Base-by-base conservation (phyloP, 1,284 basidiomycete genomes). In the Athelia sp. region DNA sequence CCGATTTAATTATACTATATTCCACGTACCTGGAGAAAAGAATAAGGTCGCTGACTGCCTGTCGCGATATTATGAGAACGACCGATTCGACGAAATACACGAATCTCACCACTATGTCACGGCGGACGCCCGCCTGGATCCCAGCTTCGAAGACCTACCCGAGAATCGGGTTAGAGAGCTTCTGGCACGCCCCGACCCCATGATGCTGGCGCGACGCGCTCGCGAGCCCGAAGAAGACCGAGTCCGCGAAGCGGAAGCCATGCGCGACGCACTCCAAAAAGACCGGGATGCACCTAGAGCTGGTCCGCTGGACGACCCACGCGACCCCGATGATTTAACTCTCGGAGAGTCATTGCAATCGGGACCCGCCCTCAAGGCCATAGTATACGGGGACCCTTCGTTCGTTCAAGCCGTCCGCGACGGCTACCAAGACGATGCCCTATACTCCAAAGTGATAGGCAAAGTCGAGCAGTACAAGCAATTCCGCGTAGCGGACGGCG, bases 31-130 rank as follows among this genome's bases (percentile, higher is more conserved):
- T 2, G 63, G 68, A 0, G 46, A 52, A 8, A 55, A 62, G 1
- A 69, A 71, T 47, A 56, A 65, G 3, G 46, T 69, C 0, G 56
- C 64, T 0, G 65, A 70, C 49, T 61, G 62, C 2, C 50, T 69
- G 10, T 70, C 64, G 0, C 48, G 58, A 0, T 47, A 9, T 54
- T 55, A n/a, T 18, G 62, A 57, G 0, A 62, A 56, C 17, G 56
- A 58, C 0, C 34, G 58, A 2, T 50, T 55, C n/a, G 1, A 38
- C 44, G 1, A 34, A 10, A 4, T 42, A 46, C 24, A 10, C 19
- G 17, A 31, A 22, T 49, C 34, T 15, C 2, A 22, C 18, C n/a
- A 35, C 50, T 43, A 46, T 13, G 32, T 13, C 11, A 35, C 11
- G 13, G 56, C 58, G 0, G 62, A 68, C 43, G 38, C 47, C 1